phyloP scores from a whole-genome alignment of 148 eudicot species.

The Linanthus parryae region DNA sequence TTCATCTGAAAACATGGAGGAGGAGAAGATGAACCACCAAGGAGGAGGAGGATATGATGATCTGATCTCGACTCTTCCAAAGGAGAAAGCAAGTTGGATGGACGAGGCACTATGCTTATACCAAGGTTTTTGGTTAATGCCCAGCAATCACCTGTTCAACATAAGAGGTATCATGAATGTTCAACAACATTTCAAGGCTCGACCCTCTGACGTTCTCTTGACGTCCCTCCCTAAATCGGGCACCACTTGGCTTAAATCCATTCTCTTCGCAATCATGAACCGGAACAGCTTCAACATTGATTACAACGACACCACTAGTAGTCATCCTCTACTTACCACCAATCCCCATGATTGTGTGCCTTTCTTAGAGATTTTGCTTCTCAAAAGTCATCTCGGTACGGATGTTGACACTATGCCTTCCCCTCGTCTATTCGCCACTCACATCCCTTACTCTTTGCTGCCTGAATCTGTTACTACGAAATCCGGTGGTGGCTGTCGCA shows the following conservation, averaged over 20 bases:
- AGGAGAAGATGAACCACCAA: too few species aligned
- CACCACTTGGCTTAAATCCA: slow-evolving; percentile 22
- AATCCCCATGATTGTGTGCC: slow-evolving; percentile 7
- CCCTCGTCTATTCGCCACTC: slow-evolving; percentile 9
- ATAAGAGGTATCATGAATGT: neutral
- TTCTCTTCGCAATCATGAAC: slow-evolving; percentile 19
- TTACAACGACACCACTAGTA: neutral
- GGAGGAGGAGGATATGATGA: neutral
- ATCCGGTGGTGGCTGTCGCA: neutral
- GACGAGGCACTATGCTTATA: neutral
- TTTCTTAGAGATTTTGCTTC: slow-evolving; percentile 4
- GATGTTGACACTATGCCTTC: slow-evolving; percentile 1
- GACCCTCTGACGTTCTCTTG: slow-evolving; percentile 9
- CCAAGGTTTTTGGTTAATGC: slow-evolving; percentile 6
- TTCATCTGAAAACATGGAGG: too few species aligned
- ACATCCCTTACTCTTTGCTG: slow-evolving; percentile 7
- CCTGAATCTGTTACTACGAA: slow-evolving; percentile 1
- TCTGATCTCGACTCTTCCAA: neutral
- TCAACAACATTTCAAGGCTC: slow-evolving; percentile 7
- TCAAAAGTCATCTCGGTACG: neutral
- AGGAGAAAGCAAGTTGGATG: slow-evolving; percentile 6
- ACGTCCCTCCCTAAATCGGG: slow-evolving; percentile 21
- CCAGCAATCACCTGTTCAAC: neutral
- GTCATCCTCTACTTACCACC: slow-evolving; percentile 11
- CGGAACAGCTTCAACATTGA: slow-evolving; percentile 7